Evolutionary conservation across 768 basidiomycete species (phyloP).

Genomic region (Rhodotorula graminis): DNA sequence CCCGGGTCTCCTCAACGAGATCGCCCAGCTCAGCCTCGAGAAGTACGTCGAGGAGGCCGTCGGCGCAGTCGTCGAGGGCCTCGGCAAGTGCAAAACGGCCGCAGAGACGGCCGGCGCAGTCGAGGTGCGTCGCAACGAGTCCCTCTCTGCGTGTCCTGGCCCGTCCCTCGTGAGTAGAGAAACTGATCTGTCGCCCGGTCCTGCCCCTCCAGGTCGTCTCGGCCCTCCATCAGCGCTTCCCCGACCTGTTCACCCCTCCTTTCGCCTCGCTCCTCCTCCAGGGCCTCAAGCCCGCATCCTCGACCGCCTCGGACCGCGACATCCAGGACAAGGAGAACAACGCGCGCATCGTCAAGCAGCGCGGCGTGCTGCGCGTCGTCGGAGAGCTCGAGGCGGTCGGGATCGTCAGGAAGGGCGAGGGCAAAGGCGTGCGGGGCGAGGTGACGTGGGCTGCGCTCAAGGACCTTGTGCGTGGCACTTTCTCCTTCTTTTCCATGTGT

Average conservation of each 20-base stretch:
- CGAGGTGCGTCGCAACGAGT: slow-evolving; percentile 57
- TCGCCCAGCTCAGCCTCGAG: slow-evolving; percentile 80
- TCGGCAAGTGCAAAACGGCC: slow-evolving; percentile 81
- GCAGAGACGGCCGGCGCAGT: slow-evolving; percentile 86
- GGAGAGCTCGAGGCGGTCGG: slow-evolving; percentile 86
- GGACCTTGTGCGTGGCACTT: slow-evolving; percentile 62
- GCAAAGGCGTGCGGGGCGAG: slow-evolving; percentile 64
- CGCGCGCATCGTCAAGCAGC: slow-evolving; percentile 69
- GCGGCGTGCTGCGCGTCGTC: slow-evolving; percentile 78
- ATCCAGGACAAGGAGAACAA: slow-evolving; percentile 82
- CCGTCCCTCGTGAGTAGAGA: not conserved
- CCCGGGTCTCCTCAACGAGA: slow-evolving; percentile 70
- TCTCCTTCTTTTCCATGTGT: too few species aligned
- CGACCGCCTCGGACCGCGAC: slow-evolving; percentile 60
- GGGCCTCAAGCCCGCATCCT: slow-evolving; percentile 48
- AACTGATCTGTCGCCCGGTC: not conserved
- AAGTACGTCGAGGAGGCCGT: slow-evolving; percentile 96
- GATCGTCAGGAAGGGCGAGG: slow-evolving; percentile 67
- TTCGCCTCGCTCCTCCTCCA: slow-evolving; percentile 58
- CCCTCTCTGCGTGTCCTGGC: too few species aligned
- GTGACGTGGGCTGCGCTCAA: slow-evolving; percentile 83
- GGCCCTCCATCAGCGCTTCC: slow-evolving; percentile 79
- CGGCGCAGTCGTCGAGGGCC: slow-evolving; percentile 77
- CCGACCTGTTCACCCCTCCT: slow-evolving; percentile 68
- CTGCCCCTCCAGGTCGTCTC: slow-evolving; percentile 67